Conservation (phyloP, 1,284 basidiomycete species). For the Microbotryomycetes sp. region DNA sequence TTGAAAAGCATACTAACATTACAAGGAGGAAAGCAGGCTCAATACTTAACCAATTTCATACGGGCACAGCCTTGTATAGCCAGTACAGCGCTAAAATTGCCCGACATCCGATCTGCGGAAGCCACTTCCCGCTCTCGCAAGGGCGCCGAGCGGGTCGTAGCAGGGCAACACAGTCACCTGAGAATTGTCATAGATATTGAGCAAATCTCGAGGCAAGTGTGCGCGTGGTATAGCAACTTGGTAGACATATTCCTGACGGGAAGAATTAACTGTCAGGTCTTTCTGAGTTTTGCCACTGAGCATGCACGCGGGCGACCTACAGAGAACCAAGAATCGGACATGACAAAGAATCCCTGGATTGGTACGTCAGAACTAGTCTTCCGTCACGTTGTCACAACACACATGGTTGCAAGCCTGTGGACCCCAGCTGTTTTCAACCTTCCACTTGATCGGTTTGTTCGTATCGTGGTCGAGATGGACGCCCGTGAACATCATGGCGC, state of each 20-base stretch:
- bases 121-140: not conserved
- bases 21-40: too few species aligned
- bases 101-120: too few species aligned
- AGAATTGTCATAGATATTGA: constrained; percentile 62
- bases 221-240: constrained; percentile 67
- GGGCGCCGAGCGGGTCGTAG: constrained; percentile 54
- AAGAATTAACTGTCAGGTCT: too few species aligned
- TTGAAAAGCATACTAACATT: too few species aligned
- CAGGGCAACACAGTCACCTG: constrained; percentile 56
- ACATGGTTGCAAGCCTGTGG: constrained; percentile 61
- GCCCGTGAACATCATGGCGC: constrained; percentile 65
- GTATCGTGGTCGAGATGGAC: constrained; percentile 66
- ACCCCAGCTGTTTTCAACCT: constrained; percentile 94
- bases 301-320: not conserved
- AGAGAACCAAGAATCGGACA: constrained; percentile 68
- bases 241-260: constrained; percentile 58
- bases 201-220: constrained; percentile 62
- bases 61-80: too few species aligned
- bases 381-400: too few species aligned
- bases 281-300: not conserved
- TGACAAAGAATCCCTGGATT: constrained; percentile 65
- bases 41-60: too few species aligned
- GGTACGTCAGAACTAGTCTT: not conserved
- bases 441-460: constrained; percentile 73
- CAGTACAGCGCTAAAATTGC: too few species aligned